Conservation (phyloP, 139 green algal species). For the Coelastrella sp. region DNA sequence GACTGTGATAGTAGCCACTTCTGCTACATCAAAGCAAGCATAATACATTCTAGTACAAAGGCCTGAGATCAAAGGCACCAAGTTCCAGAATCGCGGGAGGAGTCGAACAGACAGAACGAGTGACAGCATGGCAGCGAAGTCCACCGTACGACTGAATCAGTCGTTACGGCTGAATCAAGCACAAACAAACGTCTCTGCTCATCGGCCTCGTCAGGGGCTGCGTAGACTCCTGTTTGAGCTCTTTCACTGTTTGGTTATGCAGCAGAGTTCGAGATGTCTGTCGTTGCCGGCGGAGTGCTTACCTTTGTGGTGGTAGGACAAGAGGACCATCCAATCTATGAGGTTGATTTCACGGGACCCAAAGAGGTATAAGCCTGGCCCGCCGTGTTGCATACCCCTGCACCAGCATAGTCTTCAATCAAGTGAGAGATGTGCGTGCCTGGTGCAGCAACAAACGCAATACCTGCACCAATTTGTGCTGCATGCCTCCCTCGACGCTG, state of each 20-base stretch:
- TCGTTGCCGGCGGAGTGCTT: conserved; percentile 56
- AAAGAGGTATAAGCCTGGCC: conserved; percentile 56
- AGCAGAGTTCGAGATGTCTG: neutral
- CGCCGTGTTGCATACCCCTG: neutral
- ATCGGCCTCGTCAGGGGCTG: too few species aligned
- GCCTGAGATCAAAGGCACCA: too few species aligned
- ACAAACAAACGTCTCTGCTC: too few species aligned
- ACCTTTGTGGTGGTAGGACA: conserved; percentile 89
- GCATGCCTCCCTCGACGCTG: conserved; percentile 92
- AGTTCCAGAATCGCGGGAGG: too few species aligned
- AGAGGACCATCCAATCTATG: conserved; percentile 86
- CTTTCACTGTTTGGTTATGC: neutral
- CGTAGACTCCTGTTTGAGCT: too few species aligned
- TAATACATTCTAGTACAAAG: too few species aligned
- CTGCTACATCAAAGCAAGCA: too few species aligned
- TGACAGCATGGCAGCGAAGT: too few species aligned
- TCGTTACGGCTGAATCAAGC: too few species aligned
- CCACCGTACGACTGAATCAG: too few species aligned
- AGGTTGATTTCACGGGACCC: conserved; percentile 78
- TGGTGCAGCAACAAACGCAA: conserved; percentile 80
- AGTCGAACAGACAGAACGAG: too few species aligned
- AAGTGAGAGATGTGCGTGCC: neutral
- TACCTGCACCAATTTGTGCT: conserved; percentile 99
- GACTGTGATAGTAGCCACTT: too few species aligned
- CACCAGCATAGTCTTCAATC: neutral